phyloP scores from a whole-genome alignment of 176 grass and related monocot genomes.

The Stipa capillata region DNA sequence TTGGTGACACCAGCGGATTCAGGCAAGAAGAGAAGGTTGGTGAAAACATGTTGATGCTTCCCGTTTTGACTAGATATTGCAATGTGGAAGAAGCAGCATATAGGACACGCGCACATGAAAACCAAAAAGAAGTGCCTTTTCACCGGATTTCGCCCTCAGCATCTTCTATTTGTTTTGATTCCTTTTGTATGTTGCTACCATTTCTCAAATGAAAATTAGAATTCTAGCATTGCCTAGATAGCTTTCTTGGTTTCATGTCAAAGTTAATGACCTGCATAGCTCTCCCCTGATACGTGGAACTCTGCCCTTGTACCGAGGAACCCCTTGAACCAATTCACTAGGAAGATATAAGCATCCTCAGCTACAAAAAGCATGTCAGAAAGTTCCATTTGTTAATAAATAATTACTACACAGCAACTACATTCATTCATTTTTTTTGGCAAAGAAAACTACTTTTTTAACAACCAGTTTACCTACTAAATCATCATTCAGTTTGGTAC shows the following conservation, averaged over 20 bases:
- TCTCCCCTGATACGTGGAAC: conserved; percentile 80
- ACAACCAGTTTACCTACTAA: too few relatives aligned
- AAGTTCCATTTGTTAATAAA: too few relatives aligned
- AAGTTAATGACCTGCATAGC: conserved; percentile 58
- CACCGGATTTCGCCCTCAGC: not conserved
- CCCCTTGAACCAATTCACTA: too few relatives aligned
- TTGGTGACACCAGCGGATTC: not conserved
- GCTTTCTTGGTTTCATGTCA: not conserved
- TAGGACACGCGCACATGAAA: not conserved
- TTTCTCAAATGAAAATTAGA: not conserved
- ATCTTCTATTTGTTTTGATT: not conserved
- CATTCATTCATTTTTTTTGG: too few relatives aligned
- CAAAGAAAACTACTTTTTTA: too few relatives aligned
- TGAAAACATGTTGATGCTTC: not conserved
- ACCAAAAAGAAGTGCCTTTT: not conserved
- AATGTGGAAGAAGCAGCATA: not conserved
- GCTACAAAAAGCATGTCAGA: too few relatives aligned
- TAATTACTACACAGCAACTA: too few relatives aligned
- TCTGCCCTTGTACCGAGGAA: conserved; percentile 46
- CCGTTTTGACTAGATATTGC: not conserved
- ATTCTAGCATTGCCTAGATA: not conserved
- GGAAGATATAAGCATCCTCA: too few relatives aligned
- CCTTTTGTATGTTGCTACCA: not conserved
- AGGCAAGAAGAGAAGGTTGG: not conserved
- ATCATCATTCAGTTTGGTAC: too few relatives aligned